These are phyloP conservation scores for Suillus clintonianus DNA, from an alignment of 768 basidiomycete species.

Conservation along the genomic window DNA sequence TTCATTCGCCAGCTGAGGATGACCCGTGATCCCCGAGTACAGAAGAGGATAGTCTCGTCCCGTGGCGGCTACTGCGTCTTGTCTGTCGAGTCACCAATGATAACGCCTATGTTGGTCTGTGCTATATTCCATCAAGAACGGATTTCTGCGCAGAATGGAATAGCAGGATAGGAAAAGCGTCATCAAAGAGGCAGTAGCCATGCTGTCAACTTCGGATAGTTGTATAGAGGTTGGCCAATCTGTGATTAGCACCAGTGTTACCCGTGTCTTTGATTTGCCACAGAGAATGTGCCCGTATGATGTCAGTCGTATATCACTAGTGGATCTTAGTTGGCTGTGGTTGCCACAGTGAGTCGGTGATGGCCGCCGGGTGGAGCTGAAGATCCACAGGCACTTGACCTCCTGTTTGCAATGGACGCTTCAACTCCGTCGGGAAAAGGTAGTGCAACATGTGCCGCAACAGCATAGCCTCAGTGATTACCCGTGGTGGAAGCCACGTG, in stretches of 20 bases:
- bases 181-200: background rate
- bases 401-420: background rate
- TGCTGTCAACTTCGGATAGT: background rate
- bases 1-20: background rate
- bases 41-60: background rate
- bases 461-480: background rate
- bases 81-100: background rate
- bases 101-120: background rate
- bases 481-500: background rate
- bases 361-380: background rate
- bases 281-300: background rate
- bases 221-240: background rate
- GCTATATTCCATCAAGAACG: background rate
- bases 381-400: slow-evolving; percentile 1
- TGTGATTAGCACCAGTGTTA: background rate
- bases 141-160: background rate
- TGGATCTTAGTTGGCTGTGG: background rate
- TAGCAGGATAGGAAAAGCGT: background rate
- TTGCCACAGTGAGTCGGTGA: background rate
- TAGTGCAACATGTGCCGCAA: background rate
- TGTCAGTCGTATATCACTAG: background rate
- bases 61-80: background rate
- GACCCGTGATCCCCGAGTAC: background rate
- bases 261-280: background rate
- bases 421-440: background rate